Conservation (phyloP, 441 rosid genomes). For the Erysimum cheiri region DNA sequence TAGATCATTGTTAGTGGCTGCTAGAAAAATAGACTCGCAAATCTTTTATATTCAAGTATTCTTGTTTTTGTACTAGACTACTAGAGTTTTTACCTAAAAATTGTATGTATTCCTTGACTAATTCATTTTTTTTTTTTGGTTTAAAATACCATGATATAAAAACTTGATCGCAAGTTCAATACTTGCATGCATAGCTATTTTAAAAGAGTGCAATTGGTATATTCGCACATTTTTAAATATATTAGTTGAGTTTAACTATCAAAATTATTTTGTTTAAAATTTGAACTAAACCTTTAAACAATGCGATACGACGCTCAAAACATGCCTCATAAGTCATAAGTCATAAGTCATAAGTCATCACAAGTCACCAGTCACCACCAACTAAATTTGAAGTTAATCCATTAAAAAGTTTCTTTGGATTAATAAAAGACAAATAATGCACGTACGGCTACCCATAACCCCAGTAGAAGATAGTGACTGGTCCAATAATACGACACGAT, state of each 20-base stretch:
- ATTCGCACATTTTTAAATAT: not conserved
- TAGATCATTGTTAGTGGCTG: not conserved
- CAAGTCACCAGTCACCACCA: conserved; percentile 11
- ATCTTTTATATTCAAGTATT: not conserved
- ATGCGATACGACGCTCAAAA: conserved; percentile 8
- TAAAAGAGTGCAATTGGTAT: not conserved
- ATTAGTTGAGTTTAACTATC: not conserved
- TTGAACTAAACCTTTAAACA: not conserved
- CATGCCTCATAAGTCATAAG: conserved; percentile 17
- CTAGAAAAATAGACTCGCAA: not conserved
- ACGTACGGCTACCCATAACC: conserved; percentile 48
- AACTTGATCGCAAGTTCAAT: not conserved
- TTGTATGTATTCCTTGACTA: not conserved
- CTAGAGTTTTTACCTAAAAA: not conserved
- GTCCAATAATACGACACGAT: conserved; percentile 39
- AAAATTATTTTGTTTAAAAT: not conserved
- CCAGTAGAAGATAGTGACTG: conserved; percentile 41
- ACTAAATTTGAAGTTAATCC: conserved; percentile 23
- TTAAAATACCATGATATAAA: not conserved
- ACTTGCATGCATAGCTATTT: conserved; percentile 1
- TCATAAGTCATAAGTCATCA: conserved; percentile 11
- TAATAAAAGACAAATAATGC: conserved; percentile 34
- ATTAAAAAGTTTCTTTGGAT: not conserved
- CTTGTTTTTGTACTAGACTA: not conserved
- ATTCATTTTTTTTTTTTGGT: not conserved